phyloP scores from a whole-genome alignment of 2,329 filamentous ascomycete species.

The Aspergillus oerlinghausenensis region DNA sequence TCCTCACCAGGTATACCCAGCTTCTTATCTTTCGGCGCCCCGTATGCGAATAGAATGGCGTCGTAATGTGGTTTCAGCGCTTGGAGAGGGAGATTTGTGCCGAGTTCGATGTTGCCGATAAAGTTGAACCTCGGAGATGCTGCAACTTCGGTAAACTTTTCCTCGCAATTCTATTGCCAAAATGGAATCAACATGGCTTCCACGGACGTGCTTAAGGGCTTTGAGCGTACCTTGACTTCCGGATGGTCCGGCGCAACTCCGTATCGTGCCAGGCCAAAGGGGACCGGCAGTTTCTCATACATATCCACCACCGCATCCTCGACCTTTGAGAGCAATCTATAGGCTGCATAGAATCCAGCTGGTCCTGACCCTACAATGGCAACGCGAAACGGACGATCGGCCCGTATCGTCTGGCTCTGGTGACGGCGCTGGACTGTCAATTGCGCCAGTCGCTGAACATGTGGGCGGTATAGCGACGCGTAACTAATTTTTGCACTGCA shows the following conservation, averaged over 20 bases:
- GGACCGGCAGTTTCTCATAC: slow-evolving; percentile 91
- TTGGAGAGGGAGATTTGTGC: slow-evolving; percentile 62
- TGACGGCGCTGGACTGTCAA: slow-evolving; percentile 19
- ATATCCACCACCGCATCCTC: slow-evolving; percentile 76
- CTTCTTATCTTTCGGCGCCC: slow-evolving; percentile 75
- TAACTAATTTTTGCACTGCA: slow-evolving; percentile 22
- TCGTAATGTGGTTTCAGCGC: slow-evolving; percentile 79
- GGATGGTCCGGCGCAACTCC: slow-evolving; percentile 98
- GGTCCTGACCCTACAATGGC: slow-evolving; percentile 91
- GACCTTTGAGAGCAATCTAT: slow-evolving; percentile 74
- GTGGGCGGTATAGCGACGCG: slow-evolving; percentile 4
- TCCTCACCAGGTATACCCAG: slow-evolving; percentile 74
- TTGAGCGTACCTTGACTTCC: slow-evolving; percentile 80
- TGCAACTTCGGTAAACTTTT: slow-evolving; percentile 87
- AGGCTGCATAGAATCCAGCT: slow-evolving; percentile 91
- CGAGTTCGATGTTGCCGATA: slow-evolving; percentile 81
- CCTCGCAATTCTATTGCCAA: slow-evolving; percentile 73
- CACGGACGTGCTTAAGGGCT: not conserved
- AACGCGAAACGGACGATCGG: slow-evolving; percentile 62
- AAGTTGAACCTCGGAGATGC: slow-evolving; percentile 79
- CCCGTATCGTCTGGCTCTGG: slow-evolving; percentile 27
- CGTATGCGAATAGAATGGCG: slow-evolving; percentile 87
- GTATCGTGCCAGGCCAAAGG: slow-evolving; percentile 86
- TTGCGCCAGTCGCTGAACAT: slow-evolving; percentile 1
- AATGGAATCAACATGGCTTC: not conserved